Evolutionary conservation across 2,329 filamentous ascomycete genomes (phyloP), one percentile per base, ranked within the genome.

Genomic region (Herpotrichia juniperi): DNA sequence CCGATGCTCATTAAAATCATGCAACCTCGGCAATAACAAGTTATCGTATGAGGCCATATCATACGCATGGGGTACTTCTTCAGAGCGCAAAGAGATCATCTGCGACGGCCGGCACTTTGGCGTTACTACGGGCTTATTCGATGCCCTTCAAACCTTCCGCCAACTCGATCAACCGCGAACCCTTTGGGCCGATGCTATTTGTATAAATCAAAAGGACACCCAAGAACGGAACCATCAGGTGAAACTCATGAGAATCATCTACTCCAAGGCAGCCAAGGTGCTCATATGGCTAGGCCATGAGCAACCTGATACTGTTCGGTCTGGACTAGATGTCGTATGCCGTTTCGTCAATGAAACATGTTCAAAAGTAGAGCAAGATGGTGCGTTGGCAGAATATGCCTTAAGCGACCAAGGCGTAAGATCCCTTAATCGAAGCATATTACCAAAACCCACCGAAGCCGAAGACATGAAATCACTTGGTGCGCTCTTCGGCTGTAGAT

Each of bases 21-120:
- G 22, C 37, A 19, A 46, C 39, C 17, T 42, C 26, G n/a, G 28
- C 21, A 53, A 11, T 9, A 9, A 43, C 22, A 9, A 11, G 26
- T 32, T 46, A 31, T 11, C 9, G n/a, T 49, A 42, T 24, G 35
- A 58, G 26, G 56, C 58, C 0, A 30, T 60, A n/a, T 58, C 53
- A 4, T 60, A 60, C 16, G 47, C 35, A 1, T 60, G 56, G 58
- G 56, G 58, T 1, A 26, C 19, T 50, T 14, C 34, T 17, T 8
- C n/a, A 19, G 35, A 35, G 17, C 12, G 16, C 17, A 24, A 22
- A 31, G 17, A 12, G 14, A 46, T 53, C 16, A 10, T 19, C 10
- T 34, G 17, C 9, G 30, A 50, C 25, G 24, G 31, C 6, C 26
- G 17, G n/a, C 6, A 10, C 9, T 24, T 49, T n/a, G 12, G 11